These are phyloP conservation scores for Rhynchospora pubera DNA, from an alignment of 176 grass and related monocot genomes.

Conservation along the genomic window DNA sequence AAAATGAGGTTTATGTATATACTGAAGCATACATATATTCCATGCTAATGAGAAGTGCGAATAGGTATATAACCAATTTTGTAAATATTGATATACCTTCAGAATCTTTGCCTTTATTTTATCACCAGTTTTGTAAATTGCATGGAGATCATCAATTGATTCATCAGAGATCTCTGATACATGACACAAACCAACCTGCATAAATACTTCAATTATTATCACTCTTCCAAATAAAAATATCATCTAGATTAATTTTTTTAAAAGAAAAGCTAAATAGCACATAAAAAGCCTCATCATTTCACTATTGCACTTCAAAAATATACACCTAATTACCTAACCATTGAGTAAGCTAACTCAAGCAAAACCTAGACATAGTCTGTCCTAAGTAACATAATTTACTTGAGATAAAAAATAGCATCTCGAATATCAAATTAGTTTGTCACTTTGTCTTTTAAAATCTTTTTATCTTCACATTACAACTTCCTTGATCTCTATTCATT, in stretches of 20 bases:
- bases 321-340: not conserved
- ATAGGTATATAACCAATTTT: not conserved
- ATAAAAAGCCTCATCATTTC: not conserved
- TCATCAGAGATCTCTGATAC: conserved; percentile 88
- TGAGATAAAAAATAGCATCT: not conserved
- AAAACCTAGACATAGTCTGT: not conserved
- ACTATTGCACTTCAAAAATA: not conserved
- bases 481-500: not conserved
- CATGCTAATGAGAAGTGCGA: not conserved
- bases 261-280: not conserved
- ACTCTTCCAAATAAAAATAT: conserved; percentile 6
- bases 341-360: not conserved
- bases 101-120: conserved; percentile 74
- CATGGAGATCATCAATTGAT: conserved; percentile 57
- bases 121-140: conserved; percentile 63
- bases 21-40: conserved; percentile 13
- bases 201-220: conserved; percentile 15
- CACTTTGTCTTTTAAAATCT: not conserved
- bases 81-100: conserved; percentile 44
- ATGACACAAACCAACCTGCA: conserved; percentile 93
- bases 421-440: not conserved
- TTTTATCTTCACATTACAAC: not conserved
- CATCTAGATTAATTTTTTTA: not conserved
- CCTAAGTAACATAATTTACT: not conserved
- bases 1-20: not conserved